phyloP scores from a whole-genome alignment of 495 filamentous ascomycete species.

The Aspergillus kassunensis region DNA sequence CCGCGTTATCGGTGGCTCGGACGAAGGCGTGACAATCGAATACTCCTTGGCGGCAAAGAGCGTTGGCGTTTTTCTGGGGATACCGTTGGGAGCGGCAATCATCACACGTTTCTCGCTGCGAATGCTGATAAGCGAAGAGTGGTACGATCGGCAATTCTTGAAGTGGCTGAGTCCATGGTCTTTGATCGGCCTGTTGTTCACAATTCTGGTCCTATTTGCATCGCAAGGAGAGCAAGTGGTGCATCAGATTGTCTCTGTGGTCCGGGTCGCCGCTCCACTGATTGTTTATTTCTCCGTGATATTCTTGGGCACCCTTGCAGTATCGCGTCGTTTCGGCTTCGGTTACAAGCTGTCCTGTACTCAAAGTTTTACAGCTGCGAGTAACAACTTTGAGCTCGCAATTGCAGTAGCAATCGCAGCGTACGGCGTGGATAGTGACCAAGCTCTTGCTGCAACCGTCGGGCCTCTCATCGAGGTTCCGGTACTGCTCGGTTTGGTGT shows the following conservation, averaged over 20 bases:
- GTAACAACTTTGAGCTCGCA: constrained; percentile 93
- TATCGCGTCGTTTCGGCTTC: constrained; percentile 60
- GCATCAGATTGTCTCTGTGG: constrained; percentile 76
- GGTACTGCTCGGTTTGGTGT: constrained; percentile 76
- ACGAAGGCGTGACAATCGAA: constrained; percentile 43
- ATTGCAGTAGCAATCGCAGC: constrained; percentile 88
- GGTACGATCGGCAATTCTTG: constrained; percentile 70
- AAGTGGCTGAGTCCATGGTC: constrained; percentile 67
- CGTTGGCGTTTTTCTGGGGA: constrained; percentile 82
- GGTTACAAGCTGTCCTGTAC: constrained; percentile 69
- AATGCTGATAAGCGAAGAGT: constrained; percentile 44
- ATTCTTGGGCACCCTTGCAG: constrained; percentile 63
- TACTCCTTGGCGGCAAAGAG: constrained; percentile 73
- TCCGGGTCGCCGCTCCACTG: constrained; percentile 75
- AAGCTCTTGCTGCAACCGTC: constrained; percentile 85
- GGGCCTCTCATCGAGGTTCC: constrained; percentile 92
- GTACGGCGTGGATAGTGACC: constrained; percentile 74
- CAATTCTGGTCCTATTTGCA: constrained; percentile 81
- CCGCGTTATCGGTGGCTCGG: constrained; percentile 53
- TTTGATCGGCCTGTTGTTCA: constrained; percentile 79
- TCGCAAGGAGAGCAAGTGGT: constrained; percentile 76
- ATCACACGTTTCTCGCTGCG: constrained; percentile 66
- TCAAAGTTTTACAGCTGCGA: constrained; percentile 90
- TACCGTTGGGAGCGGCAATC: constrained; percentile 76
- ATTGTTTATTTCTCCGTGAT: constrained; percentile 75